Evolutionary conservation across 306 rosid species (phyloP).

Genomic region (Vigna angularis): DNA sequence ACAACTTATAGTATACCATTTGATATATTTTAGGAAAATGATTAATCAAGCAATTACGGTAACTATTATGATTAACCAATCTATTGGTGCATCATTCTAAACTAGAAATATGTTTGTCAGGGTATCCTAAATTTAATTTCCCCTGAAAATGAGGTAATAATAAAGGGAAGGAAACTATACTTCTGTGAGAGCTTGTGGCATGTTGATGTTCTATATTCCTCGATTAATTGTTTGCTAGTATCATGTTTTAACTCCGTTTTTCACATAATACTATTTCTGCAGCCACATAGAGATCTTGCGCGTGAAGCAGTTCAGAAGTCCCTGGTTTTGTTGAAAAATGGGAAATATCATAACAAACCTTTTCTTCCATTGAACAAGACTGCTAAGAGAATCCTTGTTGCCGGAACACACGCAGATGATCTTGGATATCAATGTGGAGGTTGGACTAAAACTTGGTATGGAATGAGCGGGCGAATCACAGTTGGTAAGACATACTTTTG

Average conservation of each 20-base stretch:
- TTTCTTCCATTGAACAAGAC: conserved; percentile 79
- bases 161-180: background rate
- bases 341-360: conserved; percentile 64
- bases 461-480: conserved; percentile 69
- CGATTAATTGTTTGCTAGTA: conserved; percentile 8
- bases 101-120: background rate
- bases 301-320: conserved; percentile 89
- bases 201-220: background rate
- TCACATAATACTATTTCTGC: conserved; percentile 36
- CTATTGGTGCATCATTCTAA: background rate
- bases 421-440: conserved; percentile 95
- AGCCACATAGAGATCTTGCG: conserved; percentile 86
- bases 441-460: conserved; percentile 79
- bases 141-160: background rate
- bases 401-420: conserved; percentile 85
- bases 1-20: background rate
- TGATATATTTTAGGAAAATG: background rate
- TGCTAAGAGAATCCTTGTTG: conserved; percentile 75
- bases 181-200: background rate
- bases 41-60: background rate
- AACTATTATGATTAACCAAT: background rate
- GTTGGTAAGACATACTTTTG: conserved; percentile 55
- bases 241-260: conserved; percentile 6
- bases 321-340: conserved; percentile 87
- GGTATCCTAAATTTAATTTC: background rate